A percentile compares a stretch with the other conserved stretches of the same genome.
Conservation (phyloP, 371 early-diverging fungal species). For the Chytridiales sp. region DNA sequence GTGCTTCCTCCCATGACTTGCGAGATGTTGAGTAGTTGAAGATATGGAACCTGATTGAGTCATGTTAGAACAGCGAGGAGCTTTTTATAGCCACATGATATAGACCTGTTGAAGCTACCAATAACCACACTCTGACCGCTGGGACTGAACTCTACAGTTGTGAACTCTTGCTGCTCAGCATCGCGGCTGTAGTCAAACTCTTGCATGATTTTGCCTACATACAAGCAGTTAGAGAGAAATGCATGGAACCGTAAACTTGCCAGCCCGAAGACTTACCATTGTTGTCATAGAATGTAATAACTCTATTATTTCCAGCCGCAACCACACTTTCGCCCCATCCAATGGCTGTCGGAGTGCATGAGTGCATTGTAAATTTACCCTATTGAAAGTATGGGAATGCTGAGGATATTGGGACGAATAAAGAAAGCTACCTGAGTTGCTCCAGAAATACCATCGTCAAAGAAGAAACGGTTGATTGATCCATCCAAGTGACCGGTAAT, state of each 20-base stretch:
- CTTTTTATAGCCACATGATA: too few species aligned
- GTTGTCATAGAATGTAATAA: slow-evolving; percentile 47
- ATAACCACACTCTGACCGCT: slow-evolving; percentile 52
- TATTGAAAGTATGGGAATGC: slow-evolving; percentile 12
- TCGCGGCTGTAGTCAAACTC: slow-evolving; percentile 54
- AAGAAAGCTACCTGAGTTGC: slow-evolving; percentile 41
- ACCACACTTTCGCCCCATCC: slow-evolving; percentile 48
- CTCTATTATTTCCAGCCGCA: slow-evolving; percentile 48
- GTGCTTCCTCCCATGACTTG: slow-evolving; percentile 53
- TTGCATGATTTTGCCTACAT: slow-evolving; percentile 40
- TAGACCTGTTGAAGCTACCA: slow-evolving; percentile 50
- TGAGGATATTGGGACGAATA: not conserved
- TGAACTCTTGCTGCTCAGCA: slow-evolving; percentile 50
- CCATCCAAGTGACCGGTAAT: slow-evolving; percentile 57
- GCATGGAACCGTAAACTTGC: slow-evolving; percentile 4
- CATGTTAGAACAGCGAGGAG: not conserved
- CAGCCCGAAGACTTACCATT: slow-evolving; percentile 34
- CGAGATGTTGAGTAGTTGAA: slow-evolving; percentile 45
- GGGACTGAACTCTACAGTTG: slow-evolving; percentile 43
- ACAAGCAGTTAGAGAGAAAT: slow-evolving; percentile 9
- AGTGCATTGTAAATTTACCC: slow-evolving; percentile 47
- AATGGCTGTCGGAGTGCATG: slow-evolving; percentile 39
- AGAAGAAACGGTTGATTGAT: slow-evolving; percentile 53
- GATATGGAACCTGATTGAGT: slow-evolving; percentile 40
- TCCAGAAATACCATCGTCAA: slow-evolving; percentile 56